A percentile compares a stretch with the other conserved stretches of the same genome.
Conservation (phyloP, 108 stramenopile species). For the Mediolabrus comicus region DNA sequence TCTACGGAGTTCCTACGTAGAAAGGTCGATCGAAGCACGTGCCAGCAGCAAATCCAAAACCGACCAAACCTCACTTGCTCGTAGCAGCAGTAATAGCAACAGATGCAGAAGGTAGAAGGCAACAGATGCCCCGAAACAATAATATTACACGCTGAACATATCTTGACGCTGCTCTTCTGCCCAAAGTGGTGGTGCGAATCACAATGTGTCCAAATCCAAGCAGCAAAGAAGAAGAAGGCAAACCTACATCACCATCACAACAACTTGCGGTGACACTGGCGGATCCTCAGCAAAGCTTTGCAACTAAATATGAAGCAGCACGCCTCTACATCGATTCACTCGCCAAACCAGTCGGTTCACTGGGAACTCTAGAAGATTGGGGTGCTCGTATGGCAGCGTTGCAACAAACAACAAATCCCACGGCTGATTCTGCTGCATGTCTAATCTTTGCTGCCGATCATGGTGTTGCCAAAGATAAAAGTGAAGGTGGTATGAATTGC, state of each 20-base stretch:
- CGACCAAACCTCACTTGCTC: too few relatives aligned
- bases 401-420: slow-evolving; percentile 46
- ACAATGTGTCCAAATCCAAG: background rate
- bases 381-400: slow-evolving; percentile 60
- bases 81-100: too few relatives aligned
- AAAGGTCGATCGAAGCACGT: too few relatives aligned
- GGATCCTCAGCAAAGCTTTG: slow-evolving; percentile 7
- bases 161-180: too few relatives aligned
- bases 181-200: too few relatives aligned
- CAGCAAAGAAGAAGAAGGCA: background rate
- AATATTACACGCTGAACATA: too few relatives aligned
- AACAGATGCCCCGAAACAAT: too few relatives aligned
- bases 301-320: slow-evolving; percentile 49
- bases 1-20: too few relatives aligned
- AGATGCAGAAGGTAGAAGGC: too few relatives aligned
- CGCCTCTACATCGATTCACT: slow-evolving; percentile 58
- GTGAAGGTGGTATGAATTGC: slow-evolving; percentile 69
- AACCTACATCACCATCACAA: background rate
- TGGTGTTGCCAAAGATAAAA: slow-evolving; percentile 53
- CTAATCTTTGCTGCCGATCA: slow-evolving; percentile 84
- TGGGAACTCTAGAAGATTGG: slow-evolving; percentile 78
- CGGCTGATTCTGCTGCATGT: slow-evolving; percentile 33
- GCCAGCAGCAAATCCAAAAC: too few relatives aligned
- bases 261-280: slow-evolving; percentile 16
- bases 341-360: slow-evolving; percentile 80